Conservation (phyloP, 176 grass and related monocot species). For the Eleusine coracana region DNA sequence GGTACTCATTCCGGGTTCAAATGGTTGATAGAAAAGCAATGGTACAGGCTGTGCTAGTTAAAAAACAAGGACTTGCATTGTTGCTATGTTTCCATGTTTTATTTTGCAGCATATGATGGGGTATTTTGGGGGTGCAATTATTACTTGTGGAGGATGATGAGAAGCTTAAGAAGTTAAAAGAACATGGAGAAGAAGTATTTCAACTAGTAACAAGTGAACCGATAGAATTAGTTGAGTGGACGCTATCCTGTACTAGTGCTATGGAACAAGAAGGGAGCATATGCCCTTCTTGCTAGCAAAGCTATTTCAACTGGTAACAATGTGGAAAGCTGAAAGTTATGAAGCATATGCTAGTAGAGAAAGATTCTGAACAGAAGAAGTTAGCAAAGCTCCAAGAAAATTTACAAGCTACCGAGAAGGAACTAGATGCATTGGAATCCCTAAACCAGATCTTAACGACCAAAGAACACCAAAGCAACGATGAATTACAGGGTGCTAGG, state of each 20-base stretch:
- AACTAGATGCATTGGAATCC: slow-evolving; percentile 45
- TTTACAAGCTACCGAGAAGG: slow-evolving; percentile 36
- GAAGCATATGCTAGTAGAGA: slow-evolving; percentile 53
- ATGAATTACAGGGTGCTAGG: slow-evolving; percentile 61
- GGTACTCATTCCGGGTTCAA: slow-evolving; percentile 65
- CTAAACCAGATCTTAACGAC: slow-evolving; percentile 41
- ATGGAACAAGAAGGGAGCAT: slow-evolving; percentile 53
- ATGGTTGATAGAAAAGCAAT: slow-evolving; percentile 36
- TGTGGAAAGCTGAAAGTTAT: slow-evolving; percentile 54
- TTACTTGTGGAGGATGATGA: slow-evolving; percentile 55
- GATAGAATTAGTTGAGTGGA: slow-evolving; percentile 29
- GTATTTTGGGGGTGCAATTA: slow-evolving; percentile 36
- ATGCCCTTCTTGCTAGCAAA: too few relatives aligned
- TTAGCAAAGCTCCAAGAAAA: slow-evolving; percentile 49
- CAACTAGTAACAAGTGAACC: slow-evolving; percentile 40
- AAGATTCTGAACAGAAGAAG: slow-evolving; percentile 41
- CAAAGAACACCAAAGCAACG: slow-evolving; percentile 62
- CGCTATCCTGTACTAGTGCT: slow-evolving; percentile 51
- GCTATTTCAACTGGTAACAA: too few relatives aligned
- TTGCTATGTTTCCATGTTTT: too few relatives aligned
- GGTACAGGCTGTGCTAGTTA: slow-evolving; percentile 36
- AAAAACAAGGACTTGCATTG: not conserved
- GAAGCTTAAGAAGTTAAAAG: slow-evolving; percentile 41
- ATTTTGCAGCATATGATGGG: slow-evolving; percentile 1
- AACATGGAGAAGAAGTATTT: slow-evolving; percentile 48